phyloP scores from a whole-genome alignment of 148 eudicot species.

The Rhododendron vialii region DNA sequence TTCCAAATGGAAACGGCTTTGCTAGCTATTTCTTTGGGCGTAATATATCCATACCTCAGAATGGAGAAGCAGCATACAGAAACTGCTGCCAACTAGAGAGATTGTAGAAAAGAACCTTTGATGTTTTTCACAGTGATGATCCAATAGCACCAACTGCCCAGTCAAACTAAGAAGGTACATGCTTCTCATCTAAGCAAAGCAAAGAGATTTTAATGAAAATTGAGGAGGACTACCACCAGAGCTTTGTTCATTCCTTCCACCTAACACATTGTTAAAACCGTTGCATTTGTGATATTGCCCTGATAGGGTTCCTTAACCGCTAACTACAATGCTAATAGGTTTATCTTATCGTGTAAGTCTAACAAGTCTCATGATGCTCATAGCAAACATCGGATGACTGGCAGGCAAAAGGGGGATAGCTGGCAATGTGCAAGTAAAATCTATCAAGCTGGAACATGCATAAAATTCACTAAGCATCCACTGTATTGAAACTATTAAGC shows the following conservation, averaged over 20 bases:
- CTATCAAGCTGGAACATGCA: background rate
- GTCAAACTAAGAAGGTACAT: background rate
- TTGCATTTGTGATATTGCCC: background rate
- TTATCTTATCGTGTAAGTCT: background rate
- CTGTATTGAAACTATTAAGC: background rate
- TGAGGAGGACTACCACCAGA: background rate
- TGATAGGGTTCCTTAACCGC: background rate
- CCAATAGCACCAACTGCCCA: background rate
- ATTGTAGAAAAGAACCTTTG: background rate
- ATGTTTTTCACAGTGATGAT: background rate
- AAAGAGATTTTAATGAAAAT: background rate
- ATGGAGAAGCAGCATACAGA: background rate
- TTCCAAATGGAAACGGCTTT: background rate
- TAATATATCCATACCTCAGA: background rate
- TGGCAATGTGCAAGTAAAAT: background rate
- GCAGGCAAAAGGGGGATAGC: background rate
- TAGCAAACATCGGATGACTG: background rate
- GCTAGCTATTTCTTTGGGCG: background rate
- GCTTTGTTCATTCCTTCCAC: background rate
- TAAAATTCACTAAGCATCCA: background rate
- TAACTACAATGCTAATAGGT: background rate
- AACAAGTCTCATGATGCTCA: background rate
- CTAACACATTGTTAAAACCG: background rate
- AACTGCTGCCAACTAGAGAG: background rate
- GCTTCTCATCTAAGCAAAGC: background rate